phyloP scores from a whole-genome alignment of 1,284 basidiomycete genomes.

The Trametes pubescens region DNA sequence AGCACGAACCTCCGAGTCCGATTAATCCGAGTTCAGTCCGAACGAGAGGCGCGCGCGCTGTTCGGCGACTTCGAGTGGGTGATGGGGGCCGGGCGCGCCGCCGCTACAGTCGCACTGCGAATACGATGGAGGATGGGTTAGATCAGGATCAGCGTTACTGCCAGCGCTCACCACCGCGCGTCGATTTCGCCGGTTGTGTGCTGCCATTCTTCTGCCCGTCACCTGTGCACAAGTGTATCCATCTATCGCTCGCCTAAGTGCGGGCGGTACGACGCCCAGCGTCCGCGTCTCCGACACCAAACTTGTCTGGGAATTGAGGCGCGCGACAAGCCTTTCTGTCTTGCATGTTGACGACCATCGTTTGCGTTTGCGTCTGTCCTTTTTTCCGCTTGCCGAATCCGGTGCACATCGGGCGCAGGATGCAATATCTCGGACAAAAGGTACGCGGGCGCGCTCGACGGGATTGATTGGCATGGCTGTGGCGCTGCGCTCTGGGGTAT shows the following conservation, averaged over 20 bases:
- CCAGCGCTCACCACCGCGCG: neutral
- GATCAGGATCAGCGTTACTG: neutral
- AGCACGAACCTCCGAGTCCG: neutral
- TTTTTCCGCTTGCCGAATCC: neutral
- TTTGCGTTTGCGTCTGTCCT: neutral
- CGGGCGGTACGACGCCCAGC: conserved; percentile 5
- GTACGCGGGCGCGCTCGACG: neutral
- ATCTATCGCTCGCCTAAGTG: conserved; percentile 2
- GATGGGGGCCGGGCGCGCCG: neutral
- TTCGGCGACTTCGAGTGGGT: neutral
- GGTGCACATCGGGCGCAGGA: neutral
- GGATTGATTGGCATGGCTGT: conserved; percentile 13
- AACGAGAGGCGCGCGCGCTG: neutral
- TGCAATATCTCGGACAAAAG: no score
- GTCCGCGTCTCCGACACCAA: neutral
- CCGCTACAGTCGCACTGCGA: neutral
- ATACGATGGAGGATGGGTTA: neutral
- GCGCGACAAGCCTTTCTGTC: neutral
- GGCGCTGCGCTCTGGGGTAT: conserved; percentile 8
- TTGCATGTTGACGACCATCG: neutral
- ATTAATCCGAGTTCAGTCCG: neutral
- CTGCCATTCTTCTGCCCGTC: neutral
- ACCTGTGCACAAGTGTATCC: neutral
- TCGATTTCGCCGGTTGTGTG: neutral
- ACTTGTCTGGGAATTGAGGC: neutral